These are phyloP conservation scores for Coemansia sp. DNA, from an alignment of 192 early-diverging fungal genomes.

Conservation along the genomic window DNA sequence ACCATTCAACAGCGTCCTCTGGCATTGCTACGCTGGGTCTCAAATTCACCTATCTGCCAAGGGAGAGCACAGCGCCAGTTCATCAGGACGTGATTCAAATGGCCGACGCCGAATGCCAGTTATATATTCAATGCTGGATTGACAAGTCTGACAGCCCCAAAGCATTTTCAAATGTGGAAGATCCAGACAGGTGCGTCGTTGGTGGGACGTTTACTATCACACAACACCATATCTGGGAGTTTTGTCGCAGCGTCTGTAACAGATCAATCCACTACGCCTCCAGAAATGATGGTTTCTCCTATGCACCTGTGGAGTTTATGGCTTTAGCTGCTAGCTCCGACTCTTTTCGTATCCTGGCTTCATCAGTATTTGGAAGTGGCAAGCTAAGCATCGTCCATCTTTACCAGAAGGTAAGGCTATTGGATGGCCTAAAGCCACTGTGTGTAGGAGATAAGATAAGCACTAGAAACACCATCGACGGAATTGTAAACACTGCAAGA, in stretches of 20 bases:
- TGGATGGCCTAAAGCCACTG: slow-evolving; percentile 64
- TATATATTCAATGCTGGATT: slow-evolving; percentile 13
- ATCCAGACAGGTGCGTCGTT: not conserved
- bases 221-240: slow-evolving; percentile 85
- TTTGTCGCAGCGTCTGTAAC: slow-evolving; percentile 61
- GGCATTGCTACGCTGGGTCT: slow-evolving; percentile 2
- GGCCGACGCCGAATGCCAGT: not conserved
- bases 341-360: slow-evolving; percentile 10
- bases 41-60: slow-evolving; percentile 2
- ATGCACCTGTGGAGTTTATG: slow-evolving; percentile 87
- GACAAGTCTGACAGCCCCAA: slow-evolving; percentile 5
- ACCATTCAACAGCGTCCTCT: slow-evolving; percentile 1
- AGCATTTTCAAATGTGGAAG: not conserved
- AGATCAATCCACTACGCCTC: not conserved
- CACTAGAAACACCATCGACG: slow-evolving; percentile 72
- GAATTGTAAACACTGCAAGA: slow-evolving; percentile 79
- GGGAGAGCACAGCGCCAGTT: not conserved
- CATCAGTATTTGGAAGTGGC: slow-evolving; percentile 83
- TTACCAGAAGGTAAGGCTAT: slow-evolving; percentile 76
- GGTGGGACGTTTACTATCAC: slow-evolving; percentile 9
- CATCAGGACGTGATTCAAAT: not conserved
- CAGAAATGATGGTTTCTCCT: slow-evolving; percentile 2
- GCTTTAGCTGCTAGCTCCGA: slow-evolving; percentile 75
- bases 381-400: slow-evolving; percentile 81
- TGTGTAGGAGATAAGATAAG: slow-evolving; percentile 73